Conservation (phyloP, 805 yeast genomes). For the Starmera amethionina region DNA sequence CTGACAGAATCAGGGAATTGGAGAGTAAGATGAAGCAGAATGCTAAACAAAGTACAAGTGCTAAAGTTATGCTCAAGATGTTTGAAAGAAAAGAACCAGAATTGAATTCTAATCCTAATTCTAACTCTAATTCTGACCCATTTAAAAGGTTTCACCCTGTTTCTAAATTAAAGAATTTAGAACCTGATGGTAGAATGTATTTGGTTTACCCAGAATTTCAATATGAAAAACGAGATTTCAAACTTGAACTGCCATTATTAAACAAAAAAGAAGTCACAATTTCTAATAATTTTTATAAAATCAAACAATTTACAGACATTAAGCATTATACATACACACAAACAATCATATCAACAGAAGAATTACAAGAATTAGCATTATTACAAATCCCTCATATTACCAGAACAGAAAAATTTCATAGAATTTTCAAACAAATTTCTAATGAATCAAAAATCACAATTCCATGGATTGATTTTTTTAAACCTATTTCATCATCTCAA, state of each 20-base stretch:
- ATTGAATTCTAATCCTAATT: neutral
- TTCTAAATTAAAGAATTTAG: slow-evolving; percentile 12
- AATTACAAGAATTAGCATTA: no score
- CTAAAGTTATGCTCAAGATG: slow-evolving; percentile 9
- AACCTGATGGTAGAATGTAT: neutral
- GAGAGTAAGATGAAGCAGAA: slow-evolving; percentile 14
- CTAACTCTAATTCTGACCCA: slow-evolving; percentile 6
- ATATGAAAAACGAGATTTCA: slow-evolving; percentile 1
- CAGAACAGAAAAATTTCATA: no score
- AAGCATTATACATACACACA: no score
- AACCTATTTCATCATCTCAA: slow-evolving; percentile 21
- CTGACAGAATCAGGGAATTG: slow-evolving; percentile 9
- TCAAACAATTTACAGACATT: no score
- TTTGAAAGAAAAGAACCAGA: slow-evolving; percentile 1
- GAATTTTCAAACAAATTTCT: no score
- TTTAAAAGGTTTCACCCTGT: slow-evolving; percentile 6
- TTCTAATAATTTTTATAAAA: no score
- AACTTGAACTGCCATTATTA: slow-evolving; percentile 3
- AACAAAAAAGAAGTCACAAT: neutral
- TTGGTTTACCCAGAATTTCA: slow-evolving; percentile 6
- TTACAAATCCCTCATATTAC: no score
- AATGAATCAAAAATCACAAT: no score
- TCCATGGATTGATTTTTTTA: slow-evolving; percentile 20
- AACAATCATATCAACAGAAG: no score
- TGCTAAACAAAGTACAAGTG: slow-evolving; percentile 7